Conservation (phyloP, 441 rosid genomes). For the Breynia disticha region DNA sequence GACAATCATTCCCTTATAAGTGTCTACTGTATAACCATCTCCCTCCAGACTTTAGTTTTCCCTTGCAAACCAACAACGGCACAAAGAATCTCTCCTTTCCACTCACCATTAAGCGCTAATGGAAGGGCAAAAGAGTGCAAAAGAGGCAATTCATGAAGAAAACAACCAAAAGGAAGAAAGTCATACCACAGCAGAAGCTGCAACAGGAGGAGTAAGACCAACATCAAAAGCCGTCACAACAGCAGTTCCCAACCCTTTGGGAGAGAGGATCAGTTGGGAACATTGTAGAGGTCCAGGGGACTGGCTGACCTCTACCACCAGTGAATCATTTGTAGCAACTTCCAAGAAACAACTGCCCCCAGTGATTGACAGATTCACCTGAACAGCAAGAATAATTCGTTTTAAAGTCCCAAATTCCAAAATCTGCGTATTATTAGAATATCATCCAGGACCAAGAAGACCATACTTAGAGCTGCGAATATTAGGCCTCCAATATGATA, state of each 20-base stretch:
- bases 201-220: constrained; percentile 68
- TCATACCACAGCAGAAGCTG: constrained; percentile 77
- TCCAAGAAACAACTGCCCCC: constrained; percentile 96
- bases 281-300: constrained; percentile 70
- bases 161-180: constrained; percentile 5
- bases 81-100: too few relatives aligned
- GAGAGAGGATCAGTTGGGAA: constrained; percentile 59
- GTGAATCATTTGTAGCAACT: constrained; percentile 74
- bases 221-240: constrained; percentile 65
- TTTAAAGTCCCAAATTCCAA: neutral
- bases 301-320: constrained; percentile 65
- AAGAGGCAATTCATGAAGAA: neutral
- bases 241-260: constrained; percentile 82
- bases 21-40: too few relatives aligned
- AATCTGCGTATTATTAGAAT: neutral
- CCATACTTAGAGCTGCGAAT: too few relatives aligned
- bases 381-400: constrained; percentile 16
- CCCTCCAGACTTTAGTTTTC: too few relatives aligned
- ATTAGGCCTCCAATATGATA: neutral
- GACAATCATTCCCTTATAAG: too few relatives aligned
- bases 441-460: neutral
- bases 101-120: neutral
- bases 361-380: constrained; percentile 76
- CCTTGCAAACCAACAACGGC: too few relatives aligned
- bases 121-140: constrained; percentile 1